Base-by-base conservation (phyloP, 1,139 yeast species). In the Saccharomyces hybrid region DNA sequence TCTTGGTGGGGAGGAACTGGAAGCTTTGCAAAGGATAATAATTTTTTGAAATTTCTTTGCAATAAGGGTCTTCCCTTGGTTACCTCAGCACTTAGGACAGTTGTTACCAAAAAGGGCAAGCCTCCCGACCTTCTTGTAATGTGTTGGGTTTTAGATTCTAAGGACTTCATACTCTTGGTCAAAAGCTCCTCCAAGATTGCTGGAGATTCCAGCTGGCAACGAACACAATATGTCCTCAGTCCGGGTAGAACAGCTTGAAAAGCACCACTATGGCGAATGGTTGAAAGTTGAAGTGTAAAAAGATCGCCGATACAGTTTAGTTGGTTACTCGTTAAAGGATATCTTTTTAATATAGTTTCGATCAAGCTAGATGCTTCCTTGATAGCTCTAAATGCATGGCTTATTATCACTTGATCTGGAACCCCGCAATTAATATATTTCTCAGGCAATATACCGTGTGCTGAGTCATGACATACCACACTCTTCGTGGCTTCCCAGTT, bases 61-160 rank as follows among this genome's bases (percentile, higher is more conserved):
- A 86, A 65, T 38, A 80, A 64, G 1, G 74, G 71, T 46, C 70
- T 63, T 0, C 62, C 60, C 16, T 65, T 64, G 7, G 68, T 65
- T 7, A 72, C 73, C 46, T 80, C 81, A 0, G 91, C 83, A 2
- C 83, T 75, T 19, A 90, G 73, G 16, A 88, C 78, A 0, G 88
- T 95, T 1, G 93, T 81, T 14, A 91, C 76, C 51, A 91, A 73
- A 62, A 75, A 85, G 1, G 98, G 98, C 25, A 93, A 70, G 0
- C 98, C 97, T 1, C 96, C 98, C 1, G 98, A 90, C 62, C 98
- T 75, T 67, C 98, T 78, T 0, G 96, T 87, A 52, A 91, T 85
- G 52, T 78, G 76, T 62, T 88, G 91, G 0, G 85, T 75, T 60
- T 80, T 82, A 1, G 75, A 73, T 58, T 78, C 78, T 41, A 90